Conservation (phyloP, 2,329 filamentous ascomycete genomes). For the Verticillium isaacii region DNA sequence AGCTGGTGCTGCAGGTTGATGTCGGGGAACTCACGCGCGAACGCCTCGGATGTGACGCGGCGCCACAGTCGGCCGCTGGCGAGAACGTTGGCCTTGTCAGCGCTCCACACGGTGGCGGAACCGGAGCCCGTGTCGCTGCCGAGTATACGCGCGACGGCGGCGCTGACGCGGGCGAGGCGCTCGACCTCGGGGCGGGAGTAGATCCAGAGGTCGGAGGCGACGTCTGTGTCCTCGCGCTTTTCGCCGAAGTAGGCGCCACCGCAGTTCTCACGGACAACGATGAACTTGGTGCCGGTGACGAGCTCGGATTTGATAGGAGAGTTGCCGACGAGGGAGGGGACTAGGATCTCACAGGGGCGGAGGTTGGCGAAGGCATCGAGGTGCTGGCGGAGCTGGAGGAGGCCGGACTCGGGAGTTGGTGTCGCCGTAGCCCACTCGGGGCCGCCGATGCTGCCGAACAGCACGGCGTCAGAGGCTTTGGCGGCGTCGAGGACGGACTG, state of each 20-base stretch:
- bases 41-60: conserved; percentile 32
- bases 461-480: conserved; percentile 38
- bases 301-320: conserved; percentile 40
- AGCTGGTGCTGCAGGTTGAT: conserved; percentile 39
- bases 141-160: conserved; percentile 33
- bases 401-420: conserved; percentile 39
- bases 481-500: conserved; percentile 36
- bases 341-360: conserved; percentile 41
- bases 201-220: conserved; percentile 42
- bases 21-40: conserved; percentile 36
- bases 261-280: conserved; percentile 45
- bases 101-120: conserved; percentile 38
- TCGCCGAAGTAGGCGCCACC: conserved; percentile 45
- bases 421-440: conserved; percentile 36
- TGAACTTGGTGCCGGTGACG: conserved; percentile 40
- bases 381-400: conserved; percentile 31
- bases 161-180: conserved; percentile 39
- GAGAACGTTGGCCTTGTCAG: conserved; percentile 49
- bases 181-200: conserved; percentile 41
- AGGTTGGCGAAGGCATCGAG: conserved; percentile 46
- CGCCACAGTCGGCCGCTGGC: conserved; percentile 46
- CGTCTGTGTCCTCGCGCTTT: conserved; percentile 36
- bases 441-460: conserved; percentile 43
- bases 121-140: conserved; percentile 20
- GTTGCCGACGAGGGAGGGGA: conserved; percentile 30